Conservation (phyloP, 1,139 yeast species). For the Blastobotrys illinoisensis region DNA sequence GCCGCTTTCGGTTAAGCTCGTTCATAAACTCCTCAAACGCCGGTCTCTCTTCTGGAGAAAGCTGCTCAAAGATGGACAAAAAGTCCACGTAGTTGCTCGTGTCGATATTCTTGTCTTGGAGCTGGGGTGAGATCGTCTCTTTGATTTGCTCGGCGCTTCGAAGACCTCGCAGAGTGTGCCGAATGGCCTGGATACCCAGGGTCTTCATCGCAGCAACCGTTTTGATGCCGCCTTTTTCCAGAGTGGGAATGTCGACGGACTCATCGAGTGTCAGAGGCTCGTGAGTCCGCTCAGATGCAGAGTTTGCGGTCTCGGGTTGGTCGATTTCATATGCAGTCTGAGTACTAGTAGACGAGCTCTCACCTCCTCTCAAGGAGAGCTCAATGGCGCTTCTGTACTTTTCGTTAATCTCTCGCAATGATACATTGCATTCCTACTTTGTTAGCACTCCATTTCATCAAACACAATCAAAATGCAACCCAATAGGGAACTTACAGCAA, state of each 20-base stretch:
- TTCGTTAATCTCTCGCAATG: slow-evolving; percentile 4
- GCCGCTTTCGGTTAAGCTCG: slow-evolving; percentile 66
- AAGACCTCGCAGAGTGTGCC: slow-evolving; percentile 72
- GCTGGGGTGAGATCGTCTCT: slow-evolving; percentile 25
- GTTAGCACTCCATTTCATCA: neutral
- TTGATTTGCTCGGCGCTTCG: slow-evolving; percentile 21
- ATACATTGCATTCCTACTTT: slow-evolving; percentile 7
- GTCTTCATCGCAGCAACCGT: slow-evolving; percentile 67
- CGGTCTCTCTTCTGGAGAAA: slow-evolving; percentile 45
- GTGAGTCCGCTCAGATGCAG: neutral
- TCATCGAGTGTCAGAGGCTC: neutral
- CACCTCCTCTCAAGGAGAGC: neutral
- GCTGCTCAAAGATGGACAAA: slow-evolving; percentile 52
- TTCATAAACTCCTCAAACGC: slow-evolving; percentile 64
- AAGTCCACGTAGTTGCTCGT: slow-evolving; percentile 49
- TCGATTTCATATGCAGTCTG: neutral
- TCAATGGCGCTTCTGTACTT: slow-evolving; percentile 3
- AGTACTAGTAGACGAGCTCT: neutral
- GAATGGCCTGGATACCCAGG: slow-evolving; percentile 71
- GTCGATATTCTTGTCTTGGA: slow-evolving; percentile 34
- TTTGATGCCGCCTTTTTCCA: slow-evolving; percentile 48
- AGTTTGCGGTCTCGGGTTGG: neutral
- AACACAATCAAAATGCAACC: too few species aligned
- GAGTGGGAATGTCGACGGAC: slow-evolving; percentile 14
- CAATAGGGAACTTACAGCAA: slow-evolving; percentile 31